Percentiles rank a stretch among this genome's conserved stretches.
Conservation (phyloP, 2,329 filamentous ascomycete species). For the Cladophialophora psammophila region DNA sequence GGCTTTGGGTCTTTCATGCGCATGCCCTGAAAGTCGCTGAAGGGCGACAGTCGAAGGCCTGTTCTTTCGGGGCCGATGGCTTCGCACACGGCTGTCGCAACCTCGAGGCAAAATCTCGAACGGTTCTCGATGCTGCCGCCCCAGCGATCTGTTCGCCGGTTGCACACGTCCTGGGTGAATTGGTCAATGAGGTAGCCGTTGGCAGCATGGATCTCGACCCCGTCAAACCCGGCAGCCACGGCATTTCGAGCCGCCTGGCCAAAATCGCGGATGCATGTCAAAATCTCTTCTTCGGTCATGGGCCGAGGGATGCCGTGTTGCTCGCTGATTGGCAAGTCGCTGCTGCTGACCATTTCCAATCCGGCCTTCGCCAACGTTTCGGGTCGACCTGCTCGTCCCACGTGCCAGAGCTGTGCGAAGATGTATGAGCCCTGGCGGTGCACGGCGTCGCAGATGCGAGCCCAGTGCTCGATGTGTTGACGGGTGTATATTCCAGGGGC, state of each 20-base stretch:
- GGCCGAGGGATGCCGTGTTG: conserved; percentile 39
- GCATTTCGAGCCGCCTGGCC: conserved; percentile 55
- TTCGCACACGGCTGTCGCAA: conserved; percentile 50
- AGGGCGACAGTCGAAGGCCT: conserved; percentile 56
- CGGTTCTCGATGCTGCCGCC: conserved; percentile 61
- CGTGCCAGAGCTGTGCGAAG: too few relatives aligned
- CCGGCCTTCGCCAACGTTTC: too few relatives aligned
- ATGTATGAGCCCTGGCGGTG: too few relatives aligned
- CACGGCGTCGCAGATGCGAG: too few relatives aligned
- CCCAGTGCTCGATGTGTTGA: too few relatives aligned
- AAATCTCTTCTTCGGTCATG: conserved; percentile 51
- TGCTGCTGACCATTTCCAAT: conserved; percentile 13
- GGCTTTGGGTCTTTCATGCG: conserved; percentile 66
- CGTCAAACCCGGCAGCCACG: conserved; percentile 64
- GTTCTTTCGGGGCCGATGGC: conserved; percentile 49
- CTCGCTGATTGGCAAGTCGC: conserved; percentile 16
- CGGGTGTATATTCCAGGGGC: too few relatives aligned
- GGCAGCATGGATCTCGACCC: conserved; percentile 59
- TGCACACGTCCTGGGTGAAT: conserved; percentile 59
- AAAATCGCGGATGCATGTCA: conserved; percentile 48
- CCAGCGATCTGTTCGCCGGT: conserved; percentile 59
- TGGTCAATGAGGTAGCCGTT: conserved; percentile 62
- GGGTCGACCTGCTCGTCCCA: too few relatives aligned
- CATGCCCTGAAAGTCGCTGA: conserved; percentile 59
- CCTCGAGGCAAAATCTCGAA: conserved; percentile 60